These are phyloP conservation scores for Chionographis japonica DNA, from an alignment of 106 monocot species.

Conservation along the genomic window DNA sequence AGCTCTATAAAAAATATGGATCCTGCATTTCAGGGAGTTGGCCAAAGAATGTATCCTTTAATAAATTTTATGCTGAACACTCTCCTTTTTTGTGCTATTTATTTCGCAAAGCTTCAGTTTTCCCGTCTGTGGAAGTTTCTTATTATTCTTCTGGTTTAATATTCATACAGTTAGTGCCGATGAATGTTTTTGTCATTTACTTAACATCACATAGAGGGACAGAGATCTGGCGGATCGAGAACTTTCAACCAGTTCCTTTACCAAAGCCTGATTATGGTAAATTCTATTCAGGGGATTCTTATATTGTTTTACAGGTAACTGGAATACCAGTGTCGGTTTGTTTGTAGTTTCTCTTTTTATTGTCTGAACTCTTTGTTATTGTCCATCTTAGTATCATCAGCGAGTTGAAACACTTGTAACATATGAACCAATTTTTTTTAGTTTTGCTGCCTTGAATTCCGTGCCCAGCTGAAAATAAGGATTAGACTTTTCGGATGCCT, in stretches of 20 bases:
- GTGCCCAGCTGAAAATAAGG: too few relatives aligned
- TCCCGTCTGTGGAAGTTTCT: too few relatives aligned
- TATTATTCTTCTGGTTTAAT: too few relatives aligned
- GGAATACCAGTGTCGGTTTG: background rate
- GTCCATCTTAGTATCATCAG: too few relatives aligned
- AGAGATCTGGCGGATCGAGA: conserved; percentile 56
- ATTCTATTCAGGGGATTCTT: conserved; percentile 54
- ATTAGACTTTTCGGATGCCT: too few relatives aligned
- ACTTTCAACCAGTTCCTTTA: conserved; percentile 46
- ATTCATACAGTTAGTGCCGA: too few relatives aligned
- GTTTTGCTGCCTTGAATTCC: too few relatives aligned
- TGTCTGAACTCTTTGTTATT: too few relatives aligned
- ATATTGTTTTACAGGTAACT: conserved; percentile 45
- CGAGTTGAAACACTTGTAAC: too few relatives aligned
- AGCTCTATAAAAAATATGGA: conserved; percentile 41
- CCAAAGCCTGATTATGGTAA: conserved; percentile 46
- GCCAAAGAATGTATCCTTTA: conserved; percentile 60
- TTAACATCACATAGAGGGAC: conserved; percentile 39
- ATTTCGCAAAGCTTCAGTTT: too few relatives aligned
- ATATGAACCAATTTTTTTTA: too few relatives aligned
- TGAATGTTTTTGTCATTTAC: background rate
- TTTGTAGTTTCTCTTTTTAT: background rate
- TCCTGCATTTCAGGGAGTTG: conserved; percentile 63
- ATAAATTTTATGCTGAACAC: background rate
- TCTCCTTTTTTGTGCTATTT: background rate